Base-by-base conservation (phyloP, 495 filamentous ascomycete species). In the Penicillium pulvis region DNA sequence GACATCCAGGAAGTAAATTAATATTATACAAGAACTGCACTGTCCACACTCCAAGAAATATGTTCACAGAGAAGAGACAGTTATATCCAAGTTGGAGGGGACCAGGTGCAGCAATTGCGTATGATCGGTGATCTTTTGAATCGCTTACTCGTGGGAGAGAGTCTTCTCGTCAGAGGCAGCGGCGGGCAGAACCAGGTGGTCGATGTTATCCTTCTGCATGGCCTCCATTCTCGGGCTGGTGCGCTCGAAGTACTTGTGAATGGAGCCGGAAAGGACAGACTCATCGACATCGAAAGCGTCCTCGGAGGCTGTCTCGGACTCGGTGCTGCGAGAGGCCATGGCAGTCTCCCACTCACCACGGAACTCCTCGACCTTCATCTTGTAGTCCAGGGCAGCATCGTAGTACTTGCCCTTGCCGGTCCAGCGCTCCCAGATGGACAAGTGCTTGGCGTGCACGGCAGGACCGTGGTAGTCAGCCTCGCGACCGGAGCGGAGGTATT, bases 381-480 rank as follows among this genome's bases (percentile, higher is more conserved):
- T 75, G 75, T 84, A 87, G 79, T 95, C 91, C 6, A 86, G 74
- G 54, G 87, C 83, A 31, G 91, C 83, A 70, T 95, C 74, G 73
- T 94, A 96, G 73, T 85, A 64, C 78, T 91, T 90, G 66, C 90
- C 89, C 43, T 83, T 81, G 44, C 90, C 78, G 33, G 51, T 78
- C 57, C 85, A 67, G 60, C 89, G 85, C 79, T 96, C 91, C 28
- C 90, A 63, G 8, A 62, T 39, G 44, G 88, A 91, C 63, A 96
- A 77, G 69, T 96, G 91, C 73, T 88, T 83, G 39, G 88, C 83
- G 75, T 95, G 90, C 56, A 95, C 81, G 52, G 92, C 92, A 39
- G 93, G 84, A 56, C 92, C 91, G 72, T 93, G 91, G 76, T 96
- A 95, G 19, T 95, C 90, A 11, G 81, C 57, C 60, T 84, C 85